A percentile compares a stretch with the other conserved stretches of the same genome.
These are phyloP conservation scores for Pseudonectria buxi DNA, from an alignment of 2,329 filamentous ascomycete species.

Conservation along the genomic window DNA sequence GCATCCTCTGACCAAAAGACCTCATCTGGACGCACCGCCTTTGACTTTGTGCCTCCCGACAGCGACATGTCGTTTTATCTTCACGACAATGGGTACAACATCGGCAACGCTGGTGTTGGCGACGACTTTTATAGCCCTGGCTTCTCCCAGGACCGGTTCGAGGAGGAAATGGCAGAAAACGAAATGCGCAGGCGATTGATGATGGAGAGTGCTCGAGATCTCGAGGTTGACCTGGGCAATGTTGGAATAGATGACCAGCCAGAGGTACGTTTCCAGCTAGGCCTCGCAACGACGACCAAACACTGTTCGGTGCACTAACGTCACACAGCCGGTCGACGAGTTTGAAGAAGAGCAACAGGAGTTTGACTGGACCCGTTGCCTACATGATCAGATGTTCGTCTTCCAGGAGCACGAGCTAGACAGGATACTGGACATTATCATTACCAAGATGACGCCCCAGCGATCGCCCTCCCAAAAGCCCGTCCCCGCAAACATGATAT, in stretches of 20 bases:
- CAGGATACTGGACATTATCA: conserved; percentile 87
- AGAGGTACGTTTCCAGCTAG: conserved; percentile 53
- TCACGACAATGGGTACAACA: conserved; percentile 87
- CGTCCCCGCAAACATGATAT: conserved; percentile 94
- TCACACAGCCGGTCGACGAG: conserved; percentile 61
- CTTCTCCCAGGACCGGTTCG: conserved; percentile 86
- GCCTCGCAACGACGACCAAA: neutral
- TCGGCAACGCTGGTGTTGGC: conserved; percentile 69
- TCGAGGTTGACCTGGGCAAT: conserved; percentile 94
- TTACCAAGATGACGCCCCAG: conserved; percentile 97
- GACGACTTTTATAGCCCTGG: conserved; percentile 95
- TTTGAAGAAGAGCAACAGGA: conserved; percentile 85
- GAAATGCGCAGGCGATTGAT: conserved; percentile 94
- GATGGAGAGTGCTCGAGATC: conserved; percentile 97
- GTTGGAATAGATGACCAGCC: conserved; percentile 93
- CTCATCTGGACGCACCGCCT: conserved; percentile 84
- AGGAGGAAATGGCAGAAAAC: conserved; percentile 95
- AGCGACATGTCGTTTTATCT: conserved; percentile 96
- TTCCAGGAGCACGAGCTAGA: conserved; percentile 94
- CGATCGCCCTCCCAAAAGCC: conserved; percentile 95
- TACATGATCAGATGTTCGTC: conserved; percentile 99
- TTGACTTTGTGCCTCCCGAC: conserved; percentile 91
- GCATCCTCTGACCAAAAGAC: conserved; percentile 96
- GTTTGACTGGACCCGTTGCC: conserved; percentile 89
- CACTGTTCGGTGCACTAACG: conserved; percentile 1